These are phyloP conservation scores for Vararia minispora DNA, from an alignment of 768 basidiomycete genomes.

Conservation along the genomic window DNA sequence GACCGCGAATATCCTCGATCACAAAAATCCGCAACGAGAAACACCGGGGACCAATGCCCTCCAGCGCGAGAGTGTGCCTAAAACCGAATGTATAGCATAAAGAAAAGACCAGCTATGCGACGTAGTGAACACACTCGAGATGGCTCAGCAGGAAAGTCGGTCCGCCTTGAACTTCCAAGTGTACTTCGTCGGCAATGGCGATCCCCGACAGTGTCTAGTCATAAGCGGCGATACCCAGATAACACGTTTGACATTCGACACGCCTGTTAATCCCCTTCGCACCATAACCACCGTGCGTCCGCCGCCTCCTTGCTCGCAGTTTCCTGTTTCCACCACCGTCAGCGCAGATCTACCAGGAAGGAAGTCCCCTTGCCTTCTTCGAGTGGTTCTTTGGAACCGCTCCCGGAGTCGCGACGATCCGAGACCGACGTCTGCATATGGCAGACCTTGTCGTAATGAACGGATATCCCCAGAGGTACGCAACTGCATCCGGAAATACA, in stretches of 20 bases:
- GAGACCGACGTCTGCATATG: constrained; percentile 46
- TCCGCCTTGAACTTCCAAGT: constrained; percentile 23
- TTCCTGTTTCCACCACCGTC: constrained; percentile 17
- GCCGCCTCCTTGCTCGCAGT: constrained; percentile 20
- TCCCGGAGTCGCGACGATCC: constrained; percentile 39
- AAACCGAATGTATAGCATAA: too few species aligned
- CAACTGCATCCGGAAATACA: too few species aligned
- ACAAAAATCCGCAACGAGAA: too few species aligned
- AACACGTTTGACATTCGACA: constrained; percentile 59
- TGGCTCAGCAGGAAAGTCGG: too few species aligned
- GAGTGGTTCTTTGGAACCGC: constrained; percentile 28
- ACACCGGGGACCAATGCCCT: too few species aligned
- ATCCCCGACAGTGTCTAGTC: constrained; percentile 53
- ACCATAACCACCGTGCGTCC: constrained; percentile 39
- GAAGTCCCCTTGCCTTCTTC: constrained; percentile 41
- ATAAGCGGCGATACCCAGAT: constrained; percentile 54
- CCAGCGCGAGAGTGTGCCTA: too few species aligned
- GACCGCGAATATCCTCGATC: too few species aligned
- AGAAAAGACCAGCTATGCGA: too few species aligned
- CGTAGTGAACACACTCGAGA: too few species aligned
- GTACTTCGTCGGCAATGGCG: constrained; percentile 60
- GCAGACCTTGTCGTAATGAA: constrained; percentile 46
- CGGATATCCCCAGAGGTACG: constrained; percentile 35
- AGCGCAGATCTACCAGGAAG: constrained; percentile 30
- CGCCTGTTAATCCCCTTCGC: constrained; percentile 27